Base-by-base conservation (phyloP, 106 monocot species). In the Gastrodia elata region DNA sequence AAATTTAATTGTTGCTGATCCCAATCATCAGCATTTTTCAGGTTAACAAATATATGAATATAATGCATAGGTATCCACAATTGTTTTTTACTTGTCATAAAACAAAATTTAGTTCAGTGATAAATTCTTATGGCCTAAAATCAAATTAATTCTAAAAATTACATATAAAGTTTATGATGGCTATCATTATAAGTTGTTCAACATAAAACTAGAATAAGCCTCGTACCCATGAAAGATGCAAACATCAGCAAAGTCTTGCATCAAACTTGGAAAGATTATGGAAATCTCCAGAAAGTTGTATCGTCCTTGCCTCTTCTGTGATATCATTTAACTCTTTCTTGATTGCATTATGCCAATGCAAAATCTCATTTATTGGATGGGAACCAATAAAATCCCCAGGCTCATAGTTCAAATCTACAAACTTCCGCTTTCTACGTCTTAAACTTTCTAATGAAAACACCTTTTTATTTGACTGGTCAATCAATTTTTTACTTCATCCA, bases 271-370 rank as follows among this genome's bases (percentile, higher is more conserved):
- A 77, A 76, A 99, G 80, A 83, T 91, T 83, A 71, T 84, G 81
- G 35, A 89, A 89, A 75, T 87, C 88, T 42, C 91, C 93, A 76
- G 83, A 88, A 73, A 76, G 77, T 71, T 99, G 93, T 67, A 99
- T 93, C 80, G 82, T 99, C 73, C 86, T 91, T 68, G 98, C 88
- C 78, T 85, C 87, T 40, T 91, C 85, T 32, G 87, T 86, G 75
- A 99, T 91, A 77, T 91, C 88, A 82, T 65, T 82, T 65, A 99
- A 64, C 78, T 99, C 98, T 40, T 77, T 86, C 78, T 77, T 86
- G 24, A 99, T 99, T 41, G 98, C 98, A 83, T 83, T 88, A 75
- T 99, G 98, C 98, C 98, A 99, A 75, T 84, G 78, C 78, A 99
- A 74, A 80, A 99, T 99, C 36, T 93, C 93, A 79, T 99, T 82